These are phyloP conservation scores for Chamaecyparis obtusa DNA, from an alignment of 75 land plant genomes.

Conservation along the genomic window DNA sequence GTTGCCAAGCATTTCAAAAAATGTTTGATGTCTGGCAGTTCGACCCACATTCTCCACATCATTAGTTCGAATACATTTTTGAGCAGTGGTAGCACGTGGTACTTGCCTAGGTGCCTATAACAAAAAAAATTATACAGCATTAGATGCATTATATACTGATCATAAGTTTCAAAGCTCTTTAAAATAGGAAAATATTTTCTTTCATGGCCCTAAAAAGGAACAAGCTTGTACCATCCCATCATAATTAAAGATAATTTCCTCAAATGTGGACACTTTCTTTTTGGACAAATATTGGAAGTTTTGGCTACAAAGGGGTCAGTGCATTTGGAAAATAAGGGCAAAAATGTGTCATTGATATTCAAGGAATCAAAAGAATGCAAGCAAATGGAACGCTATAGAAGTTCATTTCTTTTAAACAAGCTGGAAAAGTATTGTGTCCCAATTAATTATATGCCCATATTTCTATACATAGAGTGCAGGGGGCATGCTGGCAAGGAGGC, in stretches of 20 bases:
- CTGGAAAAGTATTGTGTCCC: not conserved
- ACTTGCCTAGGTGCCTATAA: conserved; percentile 63
- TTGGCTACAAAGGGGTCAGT: not conserved
- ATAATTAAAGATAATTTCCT: not conserved
- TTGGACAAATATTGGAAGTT: not conserved
- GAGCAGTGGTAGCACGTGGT: conserved; percentile 80
- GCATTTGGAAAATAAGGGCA: not conserved
- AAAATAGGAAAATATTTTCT: not conserved
- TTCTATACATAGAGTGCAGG: too few relatives aligned
- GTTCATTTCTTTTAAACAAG: not conserved
- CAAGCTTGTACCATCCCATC: not conserved
- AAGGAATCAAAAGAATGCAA: not conserved
- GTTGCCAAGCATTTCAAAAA: conserved; percentile 98
- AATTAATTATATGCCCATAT: too few relatives aligned
- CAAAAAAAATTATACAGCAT: not conserved
- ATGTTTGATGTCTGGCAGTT: conserved; percentile 86
- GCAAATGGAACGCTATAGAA: not conserved
- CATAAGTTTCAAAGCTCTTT: not conserved
- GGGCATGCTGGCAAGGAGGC: too few relatives aligned
- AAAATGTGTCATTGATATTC: not conserved
- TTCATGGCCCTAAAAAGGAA: not conserved
- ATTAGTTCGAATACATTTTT: conserved; percentile 87
- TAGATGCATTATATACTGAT: not conserved
- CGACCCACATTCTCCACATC: conserved; percentile 94
- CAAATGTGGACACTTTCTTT: not conserved